Base-by-base conservation (phyloP, 306 rosid genomes). In the Sicyos edulis region DNA sequence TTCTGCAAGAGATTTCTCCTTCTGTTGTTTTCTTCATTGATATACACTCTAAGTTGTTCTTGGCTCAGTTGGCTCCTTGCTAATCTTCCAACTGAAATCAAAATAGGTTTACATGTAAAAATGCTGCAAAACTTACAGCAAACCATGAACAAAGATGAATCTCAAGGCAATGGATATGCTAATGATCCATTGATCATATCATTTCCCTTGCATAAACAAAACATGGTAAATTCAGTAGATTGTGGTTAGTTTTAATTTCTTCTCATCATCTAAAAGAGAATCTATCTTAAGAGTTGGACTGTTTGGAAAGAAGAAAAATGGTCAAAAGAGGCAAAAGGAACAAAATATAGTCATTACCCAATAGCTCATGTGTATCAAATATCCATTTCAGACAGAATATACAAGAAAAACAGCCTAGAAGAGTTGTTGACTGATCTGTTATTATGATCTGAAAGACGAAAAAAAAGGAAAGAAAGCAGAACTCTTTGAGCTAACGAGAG, bases 1-100 rank as follows among this genome's bases (percentile, higher is more conserved):
- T 87, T 87, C 63, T 82, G 90, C 87, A 93, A 14, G 12, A 86
- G 77, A 55, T 84, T 86, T 70, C 79, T 88, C 83, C 89, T 89
- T 80, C 80, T 87, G 69, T 67, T 78, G 53, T 84, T 84, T 78
- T 84, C 96, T 78, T 85, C 85, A 59, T 83, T 80, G 19, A 82
- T 17, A 63, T 88, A 81, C 22, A 80, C 78, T 72, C 83, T 78
- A 76, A 86, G 90, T 75, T 87, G 95, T 40, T 87, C 89, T 21
- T 80, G 77, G 51, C 75, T 81, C 71, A 88, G 37, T 74, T 83
- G 87, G 80, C 76, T 78, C 81, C 62, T 90, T 65, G 87, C 72
- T 62, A 90, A 64, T 75, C 69, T 88, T 37, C 97, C 97, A 77
- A 86, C 98, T 90, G 70, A 54, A 73, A 79, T 24, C 64, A 47